Percentiles rank a stretch among this genome's conserved stretches.
These are phyloP conservation scores for Amaranthus tricolor DNA, from an alignment of 179 eudicot species.

Conservation along the genomic window DNA sequence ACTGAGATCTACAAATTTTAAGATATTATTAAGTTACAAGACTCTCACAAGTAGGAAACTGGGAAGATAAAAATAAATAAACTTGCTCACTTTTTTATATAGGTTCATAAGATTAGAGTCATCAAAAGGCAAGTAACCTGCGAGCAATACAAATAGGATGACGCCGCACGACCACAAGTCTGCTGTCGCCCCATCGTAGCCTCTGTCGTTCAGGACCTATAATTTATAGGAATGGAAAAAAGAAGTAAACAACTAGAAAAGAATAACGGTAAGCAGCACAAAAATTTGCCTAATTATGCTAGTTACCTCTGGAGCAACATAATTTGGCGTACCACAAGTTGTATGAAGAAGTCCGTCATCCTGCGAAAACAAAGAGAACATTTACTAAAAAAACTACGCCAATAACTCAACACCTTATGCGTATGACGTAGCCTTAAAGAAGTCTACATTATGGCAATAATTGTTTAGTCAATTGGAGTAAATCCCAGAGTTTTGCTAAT, in stretches of 20 bases:
- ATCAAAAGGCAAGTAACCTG: conserved; percentile 99
- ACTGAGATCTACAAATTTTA: conserved; percentile 62
- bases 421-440: no score
- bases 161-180: conserved; percentile 99
- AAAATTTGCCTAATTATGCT: neutral
- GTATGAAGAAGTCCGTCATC: conserved; percentile 54
- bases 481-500: neutral
- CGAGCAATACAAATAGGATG: conserved; percentile 90
- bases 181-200: conserved; percentile 96
- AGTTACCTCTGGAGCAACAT: conserved; percentile 51
- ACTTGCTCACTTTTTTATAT: conserved; percentile 84
- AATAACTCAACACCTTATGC: neutral
- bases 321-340: conserved; percentile 52
- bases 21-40: conserved; percentile 9
- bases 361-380: conserved; percentile 23
- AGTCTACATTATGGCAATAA: neutral
- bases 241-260: neutral
- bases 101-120: conserved; percentile 93
- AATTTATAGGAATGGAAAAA: conserved; percentile 9
- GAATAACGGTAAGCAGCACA: neutral
- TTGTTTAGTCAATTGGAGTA: neutral
- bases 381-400: neutral
- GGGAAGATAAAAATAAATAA: conserved; percentile 21
- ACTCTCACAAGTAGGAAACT: conserved; percentile 8
- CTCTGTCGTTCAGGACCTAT: conserved; percentile 88